Conservation (phyloP, 73 alveolate species). For the Symbiodinium natans region DNA sequence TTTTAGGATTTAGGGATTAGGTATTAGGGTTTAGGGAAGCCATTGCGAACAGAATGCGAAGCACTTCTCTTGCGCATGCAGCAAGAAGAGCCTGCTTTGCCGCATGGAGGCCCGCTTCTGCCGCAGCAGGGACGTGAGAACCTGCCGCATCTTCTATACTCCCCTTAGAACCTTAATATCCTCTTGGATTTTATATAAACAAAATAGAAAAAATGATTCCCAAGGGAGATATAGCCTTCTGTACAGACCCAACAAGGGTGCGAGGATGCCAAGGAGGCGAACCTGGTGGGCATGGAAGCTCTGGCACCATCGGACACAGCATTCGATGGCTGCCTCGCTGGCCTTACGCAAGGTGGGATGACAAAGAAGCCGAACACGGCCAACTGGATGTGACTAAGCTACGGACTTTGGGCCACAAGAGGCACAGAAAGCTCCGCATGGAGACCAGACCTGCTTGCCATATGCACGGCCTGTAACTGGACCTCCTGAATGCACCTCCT, state of each 20-base stretch:
- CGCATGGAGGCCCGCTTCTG: constrained; percentile 82
- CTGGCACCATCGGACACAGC: constrained; percentile 82
- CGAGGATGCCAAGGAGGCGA: too few species aligned
- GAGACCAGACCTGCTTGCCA: constrained; percentile 25
- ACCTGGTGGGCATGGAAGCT: constrained; percentile 84
- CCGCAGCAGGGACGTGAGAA: constrained; percentile 36
- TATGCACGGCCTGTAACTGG: not conserved
- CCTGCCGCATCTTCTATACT: constrained; percentile 2
- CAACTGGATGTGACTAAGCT: not conserved
- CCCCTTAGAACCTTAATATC: too few species aligned
- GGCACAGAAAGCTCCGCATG: constrained; percentile 9
- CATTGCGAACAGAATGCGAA: too few species aligned
- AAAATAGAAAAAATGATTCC: too few species aligned
- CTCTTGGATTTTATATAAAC: too few species aligned
- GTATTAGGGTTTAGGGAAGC: too few species aligned
- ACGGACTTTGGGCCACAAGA: constrained; percentile 47
- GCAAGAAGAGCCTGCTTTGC: constrained; percentile 49
- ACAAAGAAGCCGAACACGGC: not conserved
- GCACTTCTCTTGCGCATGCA: too few species aligned
- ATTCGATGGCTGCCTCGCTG: constrained; percentile 23
- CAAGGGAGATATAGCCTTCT: too few species aligned
- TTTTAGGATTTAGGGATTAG: not conserved
- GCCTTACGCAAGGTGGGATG: not conserved
- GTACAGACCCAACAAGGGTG: too few species aligned
- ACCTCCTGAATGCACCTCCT: not conserved